These are phyloP conservation scores for Saururus chinensis DNA, from an alignment of 164 flowering plant species.

Conservation along the genomic window DNA sequence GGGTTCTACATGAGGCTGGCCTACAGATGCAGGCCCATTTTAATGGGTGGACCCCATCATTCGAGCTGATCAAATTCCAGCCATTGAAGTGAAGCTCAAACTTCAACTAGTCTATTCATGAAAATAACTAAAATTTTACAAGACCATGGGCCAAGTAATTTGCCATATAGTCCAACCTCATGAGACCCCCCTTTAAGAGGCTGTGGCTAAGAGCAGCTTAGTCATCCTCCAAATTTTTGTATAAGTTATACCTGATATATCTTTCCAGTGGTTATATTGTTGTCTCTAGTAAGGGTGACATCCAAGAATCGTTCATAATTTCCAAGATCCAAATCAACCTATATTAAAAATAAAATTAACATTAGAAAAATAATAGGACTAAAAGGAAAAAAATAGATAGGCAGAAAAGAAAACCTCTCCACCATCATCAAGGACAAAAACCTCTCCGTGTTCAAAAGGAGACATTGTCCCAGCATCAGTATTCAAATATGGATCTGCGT, in stretches of 20 bases:
- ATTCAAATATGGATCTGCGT: constrained; percentile 85
- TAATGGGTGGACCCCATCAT: no score
- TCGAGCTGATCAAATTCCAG: no score
- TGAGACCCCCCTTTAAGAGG: no score
- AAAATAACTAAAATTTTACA: no score
- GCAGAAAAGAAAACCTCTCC: constrained; percentile 59
- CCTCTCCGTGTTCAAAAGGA: constrained; percentile 98
- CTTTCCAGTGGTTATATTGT: constrained; percentile 96
- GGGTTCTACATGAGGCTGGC: no score
- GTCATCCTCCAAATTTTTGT: no score
- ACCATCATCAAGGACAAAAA: constrained; percentile 95
- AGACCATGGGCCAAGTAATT: no score
- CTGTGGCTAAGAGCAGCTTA: no score
- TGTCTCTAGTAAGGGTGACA: constrained; percentile 84
- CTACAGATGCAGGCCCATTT: no score
- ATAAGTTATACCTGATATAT: constrained; percentile 67
- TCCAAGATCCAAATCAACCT: constrained; percentile 97
- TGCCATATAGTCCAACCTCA: no score
- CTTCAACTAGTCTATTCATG: no score
- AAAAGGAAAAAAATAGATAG: not conserved
- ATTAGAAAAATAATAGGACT: not conserved
- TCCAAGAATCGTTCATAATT: constrained; percentile 94
- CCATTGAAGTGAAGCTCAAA: no score
- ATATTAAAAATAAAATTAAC: constrained; percentile 3
- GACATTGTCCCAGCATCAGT: constrained; percentile 99